Conservation (phyloP, 2,329 filamentous ascomycete species). For the Ophiocordyceps australis region DNA sequence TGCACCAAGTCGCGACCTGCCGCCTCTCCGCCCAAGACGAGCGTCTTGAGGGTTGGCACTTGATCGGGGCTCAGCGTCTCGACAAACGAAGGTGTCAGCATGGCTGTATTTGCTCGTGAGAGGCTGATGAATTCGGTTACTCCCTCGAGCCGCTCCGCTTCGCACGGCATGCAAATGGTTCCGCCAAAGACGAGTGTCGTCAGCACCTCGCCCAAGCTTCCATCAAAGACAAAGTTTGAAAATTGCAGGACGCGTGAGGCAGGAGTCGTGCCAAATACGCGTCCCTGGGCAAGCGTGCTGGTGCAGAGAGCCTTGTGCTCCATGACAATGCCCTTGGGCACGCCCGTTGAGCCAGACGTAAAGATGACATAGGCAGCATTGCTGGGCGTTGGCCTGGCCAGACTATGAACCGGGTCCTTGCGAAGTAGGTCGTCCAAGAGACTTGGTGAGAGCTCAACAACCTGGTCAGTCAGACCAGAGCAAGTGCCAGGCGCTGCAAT, state of each 20-base stretch:
- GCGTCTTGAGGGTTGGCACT: slow-evolving; percentile 3
- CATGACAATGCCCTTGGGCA: slow-evolving; percentile 9
- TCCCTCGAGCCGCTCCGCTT: neutral
- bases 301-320: slow-evolving; percentile 34
- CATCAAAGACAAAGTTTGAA: slow-evolving; percentile 31
- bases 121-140: slow-evolving; percentile 2
- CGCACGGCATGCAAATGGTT: slow-evolving; percentile 7
- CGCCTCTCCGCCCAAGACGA: slow-evolving; percentile 4
- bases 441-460: neutral
- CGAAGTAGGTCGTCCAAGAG: neutral
- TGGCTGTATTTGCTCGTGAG: slow-evolving; percentile 2
- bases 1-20: slow-evolving; percentile 1
- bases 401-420: neutral
- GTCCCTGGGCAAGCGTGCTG: slow-evolving; percentile 26
- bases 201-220: slow-evolving; percentile 15
- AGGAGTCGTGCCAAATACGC: slow-evolving; percentile 23
- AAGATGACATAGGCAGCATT: slow-evolving; percentile 8
- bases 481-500: slow-evolving; percentile 1
- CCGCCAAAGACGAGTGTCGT: slow-evolving; percentile 6
- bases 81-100: slow-evolving; percentile 6
- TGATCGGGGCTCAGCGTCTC: slow-evolving; percentile 4
- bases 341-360: slow-evolving; percentile 10
- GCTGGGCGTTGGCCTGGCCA: no score
- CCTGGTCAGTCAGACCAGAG: neutral
- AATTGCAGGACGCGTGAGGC: slow-evolving; percentile 33